phyloP scores from a whole-genome alignment of 1,284 basidiomycete genomes.

The Fomitopsis betulina region DNA sequence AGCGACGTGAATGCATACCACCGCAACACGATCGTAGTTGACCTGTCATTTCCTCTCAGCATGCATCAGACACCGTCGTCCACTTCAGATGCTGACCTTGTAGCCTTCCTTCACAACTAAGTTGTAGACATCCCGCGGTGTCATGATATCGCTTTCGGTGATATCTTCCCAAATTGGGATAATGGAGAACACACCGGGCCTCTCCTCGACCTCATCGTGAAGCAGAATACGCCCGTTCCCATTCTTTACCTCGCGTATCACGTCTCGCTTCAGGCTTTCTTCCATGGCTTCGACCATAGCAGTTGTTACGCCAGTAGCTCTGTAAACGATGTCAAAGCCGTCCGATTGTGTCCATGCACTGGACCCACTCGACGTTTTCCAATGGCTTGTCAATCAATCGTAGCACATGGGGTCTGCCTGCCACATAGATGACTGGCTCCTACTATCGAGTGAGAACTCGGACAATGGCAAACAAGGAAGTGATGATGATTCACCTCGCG shows the following conservation, averaged over 20 bases:
- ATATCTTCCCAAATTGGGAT: conserved; percentile 89
- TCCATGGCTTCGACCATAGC: conserved; percentile 95
- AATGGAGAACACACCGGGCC: conserved; percentile 85
- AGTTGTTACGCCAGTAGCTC: conserved; percentile 93
- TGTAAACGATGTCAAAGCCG: conserved; percentile 23
- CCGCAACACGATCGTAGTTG: conserved; percentile 84
- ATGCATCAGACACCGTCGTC: no score
- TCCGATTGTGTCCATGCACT: background rate
- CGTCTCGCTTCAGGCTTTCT: conserved; percentile 82
- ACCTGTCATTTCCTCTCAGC: conserved; percentile 44
- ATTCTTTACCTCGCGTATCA: conserved; percentile 74
- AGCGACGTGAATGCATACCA: conserved; percentile 47
- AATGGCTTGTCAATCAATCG: conserved; percentile 87
- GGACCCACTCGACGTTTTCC: conserved; percentile 85
- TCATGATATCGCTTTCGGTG: conserved; percentile 85
- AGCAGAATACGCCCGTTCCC: conserved; percentile 83
- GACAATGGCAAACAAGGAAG: background rate
- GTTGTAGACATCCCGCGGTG: conserved; percentile 84
- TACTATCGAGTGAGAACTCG: conserved; percentile 23
- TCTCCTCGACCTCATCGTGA: conserved; percentile 95
- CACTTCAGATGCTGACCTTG: conserved; percentile 40
- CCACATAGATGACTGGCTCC: conserved; percentile 94
- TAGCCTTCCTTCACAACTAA: conserved; percentile 74
- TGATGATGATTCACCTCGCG: conserved; percentile 57
- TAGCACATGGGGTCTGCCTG: conserved; percentile 89